Base-by-base conservation (phyloP, 371 early-diverging fungal species). In the Mortierella sp. region DNA sequence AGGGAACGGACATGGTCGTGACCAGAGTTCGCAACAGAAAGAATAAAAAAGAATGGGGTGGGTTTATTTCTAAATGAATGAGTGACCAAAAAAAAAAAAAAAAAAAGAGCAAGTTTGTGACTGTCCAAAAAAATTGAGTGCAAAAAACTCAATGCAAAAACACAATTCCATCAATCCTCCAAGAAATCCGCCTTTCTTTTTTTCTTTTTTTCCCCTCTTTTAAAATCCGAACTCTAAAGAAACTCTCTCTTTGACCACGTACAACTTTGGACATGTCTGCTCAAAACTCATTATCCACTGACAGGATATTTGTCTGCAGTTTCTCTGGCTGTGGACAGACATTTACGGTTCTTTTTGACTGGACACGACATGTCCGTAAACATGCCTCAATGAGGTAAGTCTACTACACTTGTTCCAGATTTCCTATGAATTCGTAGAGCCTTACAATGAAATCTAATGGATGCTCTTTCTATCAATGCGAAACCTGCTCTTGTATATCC, bases 321-420 rank as follows among this genome's bases (percentile, higher is more conserved):
- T n/a, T 22, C 10, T 21, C 55, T 38, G 70, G 63, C 1, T 76
- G 77, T 58, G 64, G 47, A 38, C 57, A 61, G n/a, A 28, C 52
- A n/a, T 76, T 76, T 52, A 58, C 67, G 2, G 61, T 67, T 21
- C 43, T 76, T 1, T 67, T 59, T n/a, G 77, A 76, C 15, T 76
- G 70, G 77, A 67, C 71, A 22, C 50, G 64, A 5, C 77, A 76
- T 59, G 63, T 67, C 22, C 60, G 67, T 13, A 63, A 36, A 22
- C 71, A 67, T 58, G 70, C 68, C 19, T 22, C 63, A 28, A 36
- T 28, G 24, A 50, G 62, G 65, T 48, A 10, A 32, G 24, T 21
- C 9, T 19, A 24, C 10, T 9, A 55, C 28, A 28, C 55, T 3
- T 28, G 48, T n/a, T 7, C 16, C 36, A 36, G 36, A 36, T 36